These are phyloP conservation scores for Yamagishiella unicocca DNA, from an alignment of 139 green algal species.

Conservation along the genomic window DNA sequence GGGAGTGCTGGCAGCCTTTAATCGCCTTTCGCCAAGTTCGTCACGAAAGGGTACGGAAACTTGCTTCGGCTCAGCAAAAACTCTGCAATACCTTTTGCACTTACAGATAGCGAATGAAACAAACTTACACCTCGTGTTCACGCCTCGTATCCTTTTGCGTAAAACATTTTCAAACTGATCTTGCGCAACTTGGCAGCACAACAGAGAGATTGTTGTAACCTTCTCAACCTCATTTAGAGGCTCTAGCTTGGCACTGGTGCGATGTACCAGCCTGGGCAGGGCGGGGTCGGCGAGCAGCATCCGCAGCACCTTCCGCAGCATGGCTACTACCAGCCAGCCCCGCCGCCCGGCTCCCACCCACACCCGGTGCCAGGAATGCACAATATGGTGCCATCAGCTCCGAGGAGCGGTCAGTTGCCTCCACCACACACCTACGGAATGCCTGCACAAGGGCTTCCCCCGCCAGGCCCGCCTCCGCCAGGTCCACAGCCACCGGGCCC, in stretches of 20 bases:
- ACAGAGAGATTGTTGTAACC: not conserved
- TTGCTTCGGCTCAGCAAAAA: too few species aligned
- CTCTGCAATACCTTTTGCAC: too few species aligned
- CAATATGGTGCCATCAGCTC: not conserved
- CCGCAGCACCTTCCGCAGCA: not conserved
- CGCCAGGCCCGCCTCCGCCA: not conserved
- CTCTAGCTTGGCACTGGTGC: not conserved
- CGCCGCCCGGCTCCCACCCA: not conserved
- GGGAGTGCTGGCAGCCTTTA: too few species aligned
- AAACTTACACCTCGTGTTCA: too few species aligned
- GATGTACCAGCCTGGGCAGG: slow-evolving; percentile 17
- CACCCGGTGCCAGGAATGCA: slow-evolving; percentile 11
- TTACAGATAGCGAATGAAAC: too few species aligned
- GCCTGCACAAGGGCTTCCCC: too few species aligned
- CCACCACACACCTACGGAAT: not conserved
- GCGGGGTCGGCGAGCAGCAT: not conserved
- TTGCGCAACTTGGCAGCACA: not conserved
- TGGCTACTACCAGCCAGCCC: slow-evolving; percentile 5
- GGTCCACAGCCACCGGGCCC: slow-evolving; percentile 16
- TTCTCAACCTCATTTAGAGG: not conserved
- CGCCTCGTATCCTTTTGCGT: too few species aligned
- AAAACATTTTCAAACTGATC: slow-evolving; percentile 8
- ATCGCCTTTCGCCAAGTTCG: too few species aligned
- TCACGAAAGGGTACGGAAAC: too few species aligned
- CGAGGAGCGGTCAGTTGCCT: slow-evolving; percentile 20